Evolutionary conservation across 148 eudicot genomes (phyloP).

Genomic region (Persicaria maculosa): DNA sequence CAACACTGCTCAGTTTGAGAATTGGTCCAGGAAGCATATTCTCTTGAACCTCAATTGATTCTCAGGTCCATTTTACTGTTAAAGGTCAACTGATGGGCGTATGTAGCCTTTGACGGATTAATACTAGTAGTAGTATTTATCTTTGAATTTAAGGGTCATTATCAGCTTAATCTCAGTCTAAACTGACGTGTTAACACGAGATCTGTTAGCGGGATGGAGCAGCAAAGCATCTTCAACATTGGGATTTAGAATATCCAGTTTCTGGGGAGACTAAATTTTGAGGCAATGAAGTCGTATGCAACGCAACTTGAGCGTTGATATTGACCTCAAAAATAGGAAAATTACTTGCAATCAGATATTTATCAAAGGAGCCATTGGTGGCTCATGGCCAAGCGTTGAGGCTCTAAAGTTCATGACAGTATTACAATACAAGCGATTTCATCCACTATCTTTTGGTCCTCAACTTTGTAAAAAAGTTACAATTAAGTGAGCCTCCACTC

Average conservation of each 20-base stretch:
- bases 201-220: neutral
- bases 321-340: neutral
- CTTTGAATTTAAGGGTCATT: neutral
- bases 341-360: no score
- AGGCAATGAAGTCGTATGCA: neutral
- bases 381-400: no score
- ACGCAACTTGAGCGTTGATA: neutral
- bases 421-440: no score
- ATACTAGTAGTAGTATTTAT: neutral
- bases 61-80: neutral
- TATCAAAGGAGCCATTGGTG: no score
- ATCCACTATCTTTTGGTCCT: no score
- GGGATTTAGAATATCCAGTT: neutral
- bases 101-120: neutral
- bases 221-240: neutral
- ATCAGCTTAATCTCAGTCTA: neutral
- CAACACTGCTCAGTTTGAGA: neutral
- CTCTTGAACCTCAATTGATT: neutral
- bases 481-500: no score
- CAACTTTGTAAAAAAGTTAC: no score
- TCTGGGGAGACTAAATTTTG: neutral
- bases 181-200: neutral
- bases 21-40: neutral
- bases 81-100: neutral
- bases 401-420: no score